Base-by-base conservation (phyloP, 305 asterid species). In the Striga hermonthica region DNA sequence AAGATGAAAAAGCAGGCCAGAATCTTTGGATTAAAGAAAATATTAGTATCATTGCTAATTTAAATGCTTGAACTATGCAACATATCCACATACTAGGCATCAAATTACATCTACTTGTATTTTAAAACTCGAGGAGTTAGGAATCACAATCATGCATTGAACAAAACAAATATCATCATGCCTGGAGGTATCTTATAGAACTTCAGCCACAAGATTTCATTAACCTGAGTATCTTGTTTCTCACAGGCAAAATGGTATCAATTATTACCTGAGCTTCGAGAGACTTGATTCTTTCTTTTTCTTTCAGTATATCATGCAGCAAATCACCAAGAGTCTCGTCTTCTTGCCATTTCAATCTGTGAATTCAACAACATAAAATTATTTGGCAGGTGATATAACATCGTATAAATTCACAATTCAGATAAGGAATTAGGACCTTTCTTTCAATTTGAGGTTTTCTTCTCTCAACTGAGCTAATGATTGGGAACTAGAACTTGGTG, bases 281-380 rank as follows among this genome's bases (percentile, higher is more conserved):
- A 71, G 87, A 77, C 70, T 80, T 80, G 84, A 80, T 62, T 77
- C 69, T 84, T 49, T 78, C 91, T 78, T 75, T 90, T 76, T 88
- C 98, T 22, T 67, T 62, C 50, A 80, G 83, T 40, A 90, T 73
- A 76, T 90, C 98, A 31, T 70, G 72, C 71, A 87, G 77, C 71
- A 90, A 60, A 64, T 90, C 99, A 72, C 96, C 97, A 35, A 88
- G 77, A 72, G 85, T 60, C 76, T 80, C 88, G 37, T 82, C 85
- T 74, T 90, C 97, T 61, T 72, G 82, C 75, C 77, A 80, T 69
- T 82, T 73, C 81, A 90, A 68, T 78, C 98, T 92, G 82, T 65
- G 43, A 62, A 66, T 66, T 57, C 57, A 79, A 65, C 58, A 73
- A 60, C 49, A 40, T 22, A 16, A 55, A 54, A 37, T 40, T 45